A percentile compares a stretch with the other conserved stretches of the same genome.
These are phyloP conservation scores for Amphicarpaea edgeworthii DNA, from an alignment of 306 rosid genomes.

Conservation along the genomic window DNA sequence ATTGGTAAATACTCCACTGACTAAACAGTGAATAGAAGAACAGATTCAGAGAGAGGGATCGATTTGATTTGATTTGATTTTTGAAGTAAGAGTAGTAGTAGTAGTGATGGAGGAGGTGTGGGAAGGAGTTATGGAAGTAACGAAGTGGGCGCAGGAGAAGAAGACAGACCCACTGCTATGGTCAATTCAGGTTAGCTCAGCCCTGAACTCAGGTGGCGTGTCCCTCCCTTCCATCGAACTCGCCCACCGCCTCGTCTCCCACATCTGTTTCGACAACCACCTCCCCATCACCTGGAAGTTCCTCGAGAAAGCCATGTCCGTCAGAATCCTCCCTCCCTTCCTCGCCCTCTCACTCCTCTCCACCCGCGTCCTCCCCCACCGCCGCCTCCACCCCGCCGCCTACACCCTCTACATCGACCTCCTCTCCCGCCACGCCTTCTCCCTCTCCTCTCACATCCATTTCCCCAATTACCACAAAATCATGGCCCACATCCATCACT, in stretches of 20 bases:
- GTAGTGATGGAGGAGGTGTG: constrained; percentile 36
- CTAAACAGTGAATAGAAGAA: too few relatives aligned
- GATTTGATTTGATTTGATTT: too few relatives aligned
- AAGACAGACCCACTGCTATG: constrained; percentile 71
- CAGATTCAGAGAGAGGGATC: neutral
- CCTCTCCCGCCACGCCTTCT: constrained; percentile 66
- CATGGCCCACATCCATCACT: constrained; percentile 67
- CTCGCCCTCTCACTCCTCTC: constrained; percentile 77
- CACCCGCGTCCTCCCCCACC: constrained; percentile 64
- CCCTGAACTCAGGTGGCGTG: constrained; percentile 61
- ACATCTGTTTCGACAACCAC: constrained; percentile 84
- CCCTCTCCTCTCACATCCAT: constrained; percentile 60
- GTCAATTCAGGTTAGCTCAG: constrained; percentile 67
- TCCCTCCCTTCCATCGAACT: constrained; percentile 72
- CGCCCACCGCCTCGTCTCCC: constrained; percentile 63
- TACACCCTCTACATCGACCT: constrained; percentile 83
- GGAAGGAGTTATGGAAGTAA: constrained; percentile 73
- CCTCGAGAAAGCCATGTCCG: constrained; percentile 70
- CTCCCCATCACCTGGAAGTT: constrained; percentile 80
- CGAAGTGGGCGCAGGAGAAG: constrained; percentile 72
- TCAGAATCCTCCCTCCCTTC: constrained; percentile 69
- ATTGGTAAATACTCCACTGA: too few relatives aligned
- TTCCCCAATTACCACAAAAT: constrained; percentile 59
- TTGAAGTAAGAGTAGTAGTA: too few relatives aligned
- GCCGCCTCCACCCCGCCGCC: constrained; percentile 75